Conservation (phyloP, 73 alveolate species). For the Paramecium primaurelia region DNA sequence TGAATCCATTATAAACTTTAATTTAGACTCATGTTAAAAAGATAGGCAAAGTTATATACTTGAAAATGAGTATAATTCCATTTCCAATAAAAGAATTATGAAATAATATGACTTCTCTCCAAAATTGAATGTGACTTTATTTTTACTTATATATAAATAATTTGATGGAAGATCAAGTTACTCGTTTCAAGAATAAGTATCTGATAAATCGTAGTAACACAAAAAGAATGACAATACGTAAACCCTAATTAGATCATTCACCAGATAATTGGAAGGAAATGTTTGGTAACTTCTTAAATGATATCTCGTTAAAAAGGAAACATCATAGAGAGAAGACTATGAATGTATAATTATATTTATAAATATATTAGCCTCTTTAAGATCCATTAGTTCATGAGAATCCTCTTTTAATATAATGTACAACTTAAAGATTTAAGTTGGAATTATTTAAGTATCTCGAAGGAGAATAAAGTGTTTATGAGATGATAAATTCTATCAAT, state of each 20-base stretch:
- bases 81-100: not conserved
- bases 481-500: not conserved
- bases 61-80: not conserved
- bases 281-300: not conserved
- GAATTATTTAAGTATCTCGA: not conserved
- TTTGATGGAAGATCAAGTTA: not conserved
- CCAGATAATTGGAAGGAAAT: slow-evolving; percentile 4
- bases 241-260: not conserved
- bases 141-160: not conserved
- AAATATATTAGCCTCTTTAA: not conserved
- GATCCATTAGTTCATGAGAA: not conserved
- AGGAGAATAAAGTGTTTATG: not conserved
- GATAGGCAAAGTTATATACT: not conserved
- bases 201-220: not conserved
- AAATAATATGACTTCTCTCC: not conserved
- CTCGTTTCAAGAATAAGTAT: not conserved
- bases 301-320: not conserved
- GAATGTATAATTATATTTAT: not conserved
- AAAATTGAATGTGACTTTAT: not conserved
- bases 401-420: not conserved
- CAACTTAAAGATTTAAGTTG: not conserved
- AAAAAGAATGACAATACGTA: not conserved
- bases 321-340: not conserved
- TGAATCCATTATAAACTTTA: not conserved
- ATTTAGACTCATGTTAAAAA: not conserved